Base-by-base conservation (phyloP, 345 rosid species). In the Triadica sebifera region DNA sequence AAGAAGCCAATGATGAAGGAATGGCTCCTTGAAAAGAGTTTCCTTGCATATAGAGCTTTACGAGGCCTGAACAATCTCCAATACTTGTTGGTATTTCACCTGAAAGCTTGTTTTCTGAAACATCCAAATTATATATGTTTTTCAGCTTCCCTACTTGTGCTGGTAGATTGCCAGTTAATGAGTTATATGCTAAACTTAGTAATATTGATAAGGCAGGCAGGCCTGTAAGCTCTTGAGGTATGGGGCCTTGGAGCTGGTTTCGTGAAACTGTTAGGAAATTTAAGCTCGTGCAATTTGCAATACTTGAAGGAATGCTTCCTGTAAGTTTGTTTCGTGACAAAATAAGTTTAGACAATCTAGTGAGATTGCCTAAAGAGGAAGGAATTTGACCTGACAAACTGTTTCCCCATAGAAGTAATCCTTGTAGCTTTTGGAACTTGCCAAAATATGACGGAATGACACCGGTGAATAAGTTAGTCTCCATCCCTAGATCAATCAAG, bases 21-120 rank as follows among this genome's bases (percentile, higher is more conserved):
- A 88, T 81, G 38, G 52, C 19, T 0, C 86, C 85, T 45, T 69
- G 69, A 10, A 87, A 84, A 2, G 52, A 25, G 53, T 87, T 85
- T 0, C 62, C 64, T 0, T 16, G 58, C 81, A 87, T 4, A 10
- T 19, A 1, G 5, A 84, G 70, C 34, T 6, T 8, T 22, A 50
- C 69, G 49, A 86, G 59, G 29, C 2, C 22, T n/a, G 7, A n/a
- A 64, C 86, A 84, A 51, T 61, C 55, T 11, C 83, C 83, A 10
- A 84, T 64, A 2, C n/a, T 49, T 6, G 17, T 1, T 0, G 86
- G 84, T 59, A 84, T 80, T 69, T 60, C 73, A 6, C 87, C 77
- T 4, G 81, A 79, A 34, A 87, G 13, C 9, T n/a, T 63, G 25
- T 87, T 87, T 4, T 71, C 50, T 4, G 74, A 22, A 13, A 81